Percentiles rank a stretch among this genome's conserved stretches.
Evolutionary conservation across 192 early-diverging fungal species (phyloP).

Genomic region (Thamnidium elegans): DNA sequence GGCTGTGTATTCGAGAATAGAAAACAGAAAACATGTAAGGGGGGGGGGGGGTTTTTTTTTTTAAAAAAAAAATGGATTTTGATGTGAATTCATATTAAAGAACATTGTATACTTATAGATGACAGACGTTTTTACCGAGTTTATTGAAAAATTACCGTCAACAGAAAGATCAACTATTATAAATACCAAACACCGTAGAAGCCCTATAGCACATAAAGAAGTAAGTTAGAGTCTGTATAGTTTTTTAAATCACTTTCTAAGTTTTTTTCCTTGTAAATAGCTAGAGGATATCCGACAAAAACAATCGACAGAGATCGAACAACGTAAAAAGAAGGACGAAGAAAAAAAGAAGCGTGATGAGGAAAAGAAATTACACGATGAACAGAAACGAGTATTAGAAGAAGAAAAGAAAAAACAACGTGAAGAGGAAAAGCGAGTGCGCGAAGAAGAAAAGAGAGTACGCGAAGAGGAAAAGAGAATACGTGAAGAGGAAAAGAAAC

Average conservation of each 20-base stretch:
- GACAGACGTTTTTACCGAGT: conserved; percentile 4
- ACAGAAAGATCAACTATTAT: conserved; percentile 9
- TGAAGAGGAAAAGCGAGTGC: conserved; percentile 40
- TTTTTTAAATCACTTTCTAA: neutral
- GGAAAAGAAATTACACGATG: conserved; percentile 2
- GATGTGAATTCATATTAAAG: too few relatives aligned
- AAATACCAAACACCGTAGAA: conserved; percentile 14
- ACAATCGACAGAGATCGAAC: neutral
- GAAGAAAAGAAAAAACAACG: conserved; percentile 22
- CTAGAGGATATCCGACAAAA: neutral
- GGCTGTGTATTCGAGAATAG: conserved; percentile 32
- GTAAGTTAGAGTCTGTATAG: neutral
- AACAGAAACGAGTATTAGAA: conserved; percentile 15
- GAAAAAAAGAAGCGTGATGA: conserved; percentile 16
- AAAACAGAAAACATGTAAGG: conserved; percentile 34
- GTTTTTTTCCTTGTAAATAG: neutral
- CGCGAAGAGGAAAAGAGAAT: conserved; percentile 36
- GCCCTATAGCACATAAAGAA: neutral
- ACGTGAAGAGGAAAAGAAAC: conserved; percentile 36
- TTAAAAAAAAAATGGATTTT: too few relatives aligned
- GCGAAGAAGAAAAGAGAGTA: conserved; percentile 31
- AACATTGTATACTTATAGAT: conserved; percentile 9
- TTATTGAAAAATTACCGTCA: conserved; percentile 1
- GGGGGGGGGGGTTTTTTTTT: too few relatives aligned
- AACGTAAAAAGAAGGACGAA: conserved; percentile 18